Conservation (phyloP, 768 basidiomycete species). For the Pholiota molesta region DNA sequence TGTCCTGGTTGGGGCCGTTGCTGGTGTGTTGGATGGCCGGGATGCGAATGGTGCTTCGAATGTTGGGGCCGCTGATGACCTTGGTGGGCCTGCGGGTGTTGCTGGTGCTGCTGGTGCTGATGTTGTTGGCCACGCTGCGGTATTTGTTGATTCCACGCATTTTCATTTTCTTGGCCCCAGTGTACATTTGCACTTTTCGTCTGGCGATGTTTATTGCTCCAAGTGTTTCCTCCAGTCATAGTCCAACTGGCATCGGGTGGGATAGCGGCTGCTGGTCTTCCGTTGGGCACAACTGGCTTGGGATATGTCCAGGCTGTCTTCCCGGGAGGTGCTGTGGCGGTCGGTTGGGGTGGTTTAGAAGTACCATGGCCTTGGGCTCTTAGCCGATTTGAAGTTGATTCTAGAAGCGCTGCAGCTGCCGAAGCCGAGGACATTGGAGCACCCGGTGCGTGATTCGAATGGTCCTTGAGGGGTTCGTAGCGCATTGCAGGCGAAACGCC, state of each 20-base stretch:
- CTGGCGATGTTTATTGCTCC: slow-evolving; percentile 28
- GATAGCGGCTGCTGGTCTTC: slow-evolving; percentile 21
- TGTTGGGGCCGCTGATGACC: slow-evolving; percentile 19
- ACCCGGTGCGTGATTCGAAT: slow-evolving; percentile 13
- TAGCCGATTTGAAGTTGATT: slow-evolving; percentile 16
- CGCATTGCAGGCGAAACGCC: slow-evolving; percentile 14
- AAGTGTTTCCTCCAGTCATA: slow-evolving; percentile 28
- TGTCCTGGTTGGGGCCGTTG: slow-evolving; percentile 21
- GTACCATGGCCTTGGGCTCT: slow-evolving; percentile 8
- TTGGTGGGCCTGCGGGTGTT: slow-evolving; percentile 11
- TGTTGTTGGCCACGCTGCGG: slow-evolving; percentile 9
- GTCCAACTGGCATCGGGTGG: slow-evolving; percentile 28
- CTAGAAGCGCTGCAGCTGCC: slow-evolving; percentile 23
- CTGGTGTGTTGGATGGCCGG: slow-evolving; percentile 16
- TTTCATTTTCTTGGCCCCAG: slow-evolving; percentile 21
- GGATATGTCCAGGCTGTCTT: slow-evolving; percentile 26
- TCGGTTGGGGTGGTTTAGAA: slow-evolving; percentile 13
- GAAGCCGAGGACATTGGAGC: slow-evolving; percentile 27
- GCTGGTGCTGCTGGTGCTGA: slow-evolving; percentile 11
- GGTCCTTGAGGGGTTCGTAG: slow-evolving; percentile 16
- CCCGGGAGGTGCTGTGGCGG: slow-evolving; percentile 13
- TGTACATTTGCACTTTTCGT: slow-evolving; percentile 20
- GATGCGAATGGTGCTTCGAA: slow-evolving; percentile 26
- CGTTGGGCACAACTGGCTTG: slow-evolving; percentile 20
- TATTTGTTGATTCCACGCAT: slow-evolving; percentile 20